Conservation (phyloP, 1,139 yeast species). For the Sugiyamaella neomexicana region DNA sequence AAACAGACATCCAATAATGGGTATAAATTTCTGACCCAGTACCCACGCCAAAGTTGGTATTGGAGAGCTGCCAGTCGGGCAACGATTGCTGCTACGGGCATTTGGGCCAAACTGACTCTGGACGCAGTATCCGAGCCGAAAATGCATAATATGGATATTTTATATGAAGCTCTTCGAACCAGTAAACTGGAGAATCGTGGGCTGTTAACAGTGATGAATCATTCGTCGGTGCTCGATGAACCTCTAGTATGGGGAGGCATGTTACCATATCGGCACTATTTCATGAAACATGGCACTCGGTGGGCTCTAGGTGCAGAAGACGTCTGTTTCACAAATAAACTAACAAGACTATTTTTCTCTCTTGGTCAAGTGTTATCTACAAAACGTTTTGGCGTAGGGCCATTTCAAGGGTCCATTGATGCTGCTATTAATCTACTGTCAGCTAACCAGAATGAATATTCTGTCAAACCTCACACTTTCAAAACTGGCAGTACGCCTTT, state of each 20-base stretch:
- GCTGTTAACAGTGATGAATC: slow-evolving; percentile 88
- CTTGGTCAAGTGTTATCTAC: slow-evolving; percentile 87
- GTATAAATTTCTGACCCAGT: slow-evolving; percentile 62
- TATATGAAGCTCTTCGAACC: slow-evolving; percentile 61
- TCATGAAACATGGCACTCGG: slow-evolving; percentile 66
- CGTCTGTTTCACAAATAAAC: slow-evolving; percentile 63
- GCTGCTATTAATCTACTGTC: slow-evolving; percentile 84
- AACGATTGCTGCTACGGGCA: slow-evolving; percentile 67
- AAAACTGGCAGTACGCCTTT: neutral
- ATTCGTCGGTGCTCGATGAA: slow-evolving; percentile 91
- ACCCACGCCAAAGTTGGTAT: slow-evolving; percentile 56
- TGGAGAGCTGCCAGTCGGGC: slow-evolving; percentile 73
- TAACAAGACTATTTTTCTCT: slow-evolving; percentile 57
- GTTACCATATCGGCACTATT: slow-evolving; percentile 67
- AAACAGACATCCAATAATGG: slow-evolving; percentile 73
- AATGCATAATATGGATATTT: slow-evolving; percentile 59
- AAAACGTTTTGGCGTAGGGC: slow-evolving; percentile 86
- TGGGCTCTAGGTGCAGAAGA: slow-evolving; percentile 97
- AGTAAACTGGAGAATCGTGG: slow-evolving; percentile 71
- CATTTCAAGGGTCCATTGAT: slow-evolving; percentile 87
- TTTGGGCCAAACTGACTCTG: slow-evolving; percentile 62
- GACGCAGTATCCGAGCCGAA: slow-evolving; percentile 62
- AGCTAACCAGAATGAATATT: slow-evolving; percentile 9
- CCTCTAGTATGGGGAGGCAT: slow-evolving; percentile 91
- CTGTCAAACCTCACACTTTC: neutral